Evolutionary conservation across 192 early-diverging fungal species (phyloP), one percentile per base, ranked within the genome.

Genomic region (Rhizophlyctis rosea): DNA sequence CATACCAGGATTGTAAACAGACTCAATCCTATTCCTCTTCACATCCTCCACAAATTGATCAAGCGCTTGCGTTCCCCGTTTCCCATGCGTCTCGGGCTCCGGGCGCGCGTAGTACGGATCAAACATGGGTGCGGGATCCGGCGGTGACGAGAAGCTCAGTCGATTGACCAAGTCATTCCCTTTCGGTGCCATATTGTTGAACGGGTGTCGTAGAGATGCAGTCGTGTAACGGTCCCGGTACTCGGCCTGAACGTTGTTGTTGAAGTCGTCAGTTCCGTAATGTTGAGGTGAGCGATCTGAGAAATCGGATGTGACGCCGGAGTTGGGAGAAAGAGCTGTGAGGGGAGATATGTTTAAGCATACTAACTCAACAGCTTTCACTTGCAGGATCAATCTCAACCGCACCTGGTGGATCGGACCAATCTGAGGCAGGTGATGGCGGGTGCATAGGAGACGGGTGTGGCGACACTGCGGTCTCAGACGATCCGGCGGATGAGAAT

Each of bases 41-140:
- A 59, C 27, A 30, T 67, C 65, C 48, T 29, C 51, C 55, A 67
- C 52, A 13, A 67, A 67, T 13, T 57, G 44, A 25, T 67, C 65
- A 23, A 67, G 49, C n/a, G 52, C 21, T n/a, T 67, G 56, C 32
- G 56, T 52, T 14, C 57, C 57, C 14, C 65, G 65, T 34, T 67
- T 67, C 14, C 27, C 21, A 23, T 21, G 48, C 2, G 4, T 7
- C 7, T 44, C 7, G n/a, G n/a, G n/a, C n/a, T n/a, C n/a, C n/a
- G n/a, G n/a, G n/a, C n/a, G n/a, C n/a, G n/a, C n/a, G n/a, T n/a
- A 44, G 39, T 18, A 44, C 9, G 39, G 39, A 44, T 44, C 7
- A 44, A 44, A 18, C 18, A 44, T 18, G 39, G 39, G 39, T 44
- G 9, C 9, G 18, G 39, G 39, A 13, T 44, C 18, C 39, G 9